These are phyloP conservation scores for Russula abietina DNA, from an alignment of 768 basidiomycete genomes.

Conservation along the genomic window DNA sequence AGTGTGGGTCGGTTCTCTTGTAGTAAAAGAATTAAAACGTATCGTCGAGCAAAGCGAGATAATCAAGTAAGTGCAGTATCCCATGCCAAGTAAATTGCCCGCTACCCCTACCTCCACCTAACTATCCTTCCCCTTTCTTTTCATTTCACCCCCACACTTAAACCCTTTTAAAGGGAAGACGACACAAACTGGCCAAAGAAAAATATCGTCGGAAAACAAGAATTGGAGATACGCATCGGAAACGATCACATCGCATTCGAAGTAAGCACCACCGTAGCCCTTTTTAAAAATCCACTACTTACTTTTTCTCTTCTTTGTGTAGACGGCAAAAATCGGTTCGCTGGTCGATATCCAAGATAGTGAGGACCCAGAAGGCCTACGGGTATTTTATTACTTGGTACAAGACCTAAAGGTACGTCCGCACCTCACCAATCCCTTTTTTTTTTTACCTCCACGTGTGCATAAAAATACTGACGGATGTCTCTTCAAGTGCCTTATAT, in stretches of 20 bases:
- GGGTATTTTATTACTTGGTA: conserved; percentile 97
- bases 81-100: too few species aligned
- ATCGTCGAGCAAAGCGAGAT: conserved; percentile 93
- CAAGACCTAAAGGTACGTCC: conserved; percentile 86
- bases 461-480: not conserved
- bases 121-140: not conserved
- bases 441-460: too few species aligned
- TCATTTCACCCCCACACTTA: not conserved
- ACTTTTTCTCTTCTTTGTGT: not conserved
- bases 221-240: conserved; percentile 90
- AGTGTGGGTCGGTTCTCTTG: conserved; percentile 95
- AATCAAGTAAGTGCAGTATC: conserved; percentile 87
- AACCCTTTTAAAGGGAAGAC: conserved; percentile 89
- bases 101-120: not conserved
- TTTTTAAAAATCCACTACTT: not conserved
- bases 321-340: conserved; percentile 98
- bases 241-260: conserved; percentile 97
- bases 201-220: conserved; percentile 97
- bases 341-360: conserved; percentile 95
- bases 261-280: conserved; percentile 43
- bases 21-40: conserved; percentile 90
- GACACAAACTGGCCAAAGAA: conserved; percentile 99
- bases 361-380: conserved; percentile 93
- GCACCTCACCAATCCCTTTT: too few species aligned
- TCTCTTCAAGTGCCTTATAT: conserved; percentile 78